phyloP scores from a whole-genome alignment of 345 rosid genomes.

The Diplotaxis tenuifolia region DNA sequence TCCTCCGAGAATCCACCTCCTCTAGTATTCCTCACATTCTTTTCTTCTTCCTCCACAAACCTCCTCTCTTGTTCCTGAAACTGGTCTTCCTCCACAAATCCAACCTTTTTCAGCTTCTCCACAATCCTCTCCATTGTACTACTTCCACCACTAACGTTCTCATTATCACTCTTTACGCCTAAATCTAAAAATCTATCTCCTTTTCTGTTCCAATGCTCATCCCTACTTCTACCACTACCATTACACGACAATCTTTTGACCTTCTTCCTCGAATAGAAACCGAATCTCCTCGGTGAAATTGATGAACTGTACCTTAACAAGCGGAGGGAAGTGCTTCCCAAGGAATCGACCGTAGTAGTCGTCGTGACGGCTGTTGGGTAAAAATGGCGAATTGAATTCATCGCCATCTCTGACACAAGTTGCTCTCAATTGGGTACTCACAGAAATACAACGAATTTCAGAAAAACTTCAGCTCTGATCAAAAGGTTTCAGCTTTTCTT shows the following conservation, averaged over 20 bases:
- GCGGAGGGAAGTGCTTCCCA: slow-evolving; percentile 31
- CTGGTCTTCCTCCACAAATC: slow-evolving; percentile 54
- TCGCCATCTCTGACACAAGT: slow-evolving; percentile 42
- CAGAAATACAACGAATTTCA: neutral
- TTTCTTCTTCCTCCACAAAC: slow-evolving; percentile 69
- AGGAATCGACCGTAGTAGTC: slow-evolving; percentile 18
- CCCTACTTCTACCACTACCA: slow-evolving; percentile 9
- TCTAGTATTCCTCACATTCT: slow-evolving; percentile 43
- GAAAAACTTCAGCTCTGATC: neutral
- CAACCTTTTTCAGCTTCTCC: slow-evolving; percentile 69
- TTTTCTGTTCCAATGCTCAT: slow-evolving; percentile 50
- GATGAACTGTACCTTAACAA: slow-evolving; percentile 45
- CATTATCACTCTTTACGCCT: slow-evolving; percentile 36
- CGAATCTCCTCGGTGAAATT: slow-evolving; percentile 37
- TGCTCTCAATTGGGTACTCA: neutral
- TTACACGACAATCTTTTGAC: slow-evolving; percentile 8
- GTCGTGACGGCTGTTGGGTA: slow-evolving; percentile 36
- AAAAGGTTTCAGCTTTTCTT: neutral
- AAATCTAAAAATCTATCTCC: slow-evolving; percentile 35
- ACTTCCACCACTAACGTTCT: slow-evolving; percentile 32
- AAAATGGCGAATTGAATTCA: slow-evolving; percentile 55
- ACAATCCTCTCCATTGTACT: slow-evolving; percentile 83
- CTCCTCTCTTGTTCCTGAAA: slow-evolving; percentile 45
- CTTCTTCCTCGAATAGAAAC: slow-evolving; percentile 19
- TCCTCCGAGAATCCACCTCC: slow-evolving; percentile 61